Conservation (phyloP, 2,329 filamentous ascomycete genomes). For the Gyromitra esculenta region DNA sequence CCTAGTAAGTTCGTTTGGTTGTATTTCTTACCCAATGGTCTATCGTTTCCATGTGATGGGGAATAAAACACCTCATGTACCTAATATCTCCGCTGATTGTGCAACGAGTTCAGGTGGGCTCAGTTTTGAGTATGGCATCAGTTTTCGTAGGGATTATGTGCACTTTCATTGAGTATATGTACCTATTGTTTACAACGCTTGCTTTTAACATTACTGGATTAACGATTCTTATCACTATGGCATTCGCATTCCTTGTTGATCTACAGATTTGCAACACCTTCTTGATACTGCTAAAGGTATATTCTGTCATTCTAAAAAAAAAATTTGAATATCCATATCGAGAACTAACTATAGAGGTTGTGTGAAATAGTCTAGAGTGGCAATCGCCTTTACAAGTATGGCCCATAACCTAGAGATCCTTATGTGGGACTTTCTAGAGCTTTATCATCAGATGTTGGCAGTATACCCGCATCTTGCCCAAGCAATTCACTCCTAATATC, state of each 20-base stretch:
- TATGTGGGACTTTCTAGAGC: constrained; percentile 80
- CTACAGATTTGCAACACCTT: constrained; percentile 90
- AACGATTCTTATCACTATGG: constrained; percentile 63
- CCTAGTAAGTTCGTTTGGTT: constrained; percentile 61
- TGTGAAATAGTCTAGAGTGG: constrained; percentile 60
- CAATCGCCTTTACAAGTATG: constrained; percentile 58
- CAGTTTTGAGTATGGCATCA: constrained; percentile 75
- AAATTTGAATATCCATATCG: constrained; percentile 61
- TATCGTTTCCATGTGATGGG: background rate
- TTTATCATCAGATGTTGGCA: constrained; percentile 80
- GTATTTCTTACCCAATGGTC: background rate
- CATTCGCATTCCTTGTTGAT: constrained; percentile 88
- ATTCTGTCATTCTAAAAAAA: constrained; percentile 70
- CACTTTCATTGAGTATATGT: constrained; percentile 84
- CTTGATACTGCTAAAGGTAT: constrained; percentile 81
- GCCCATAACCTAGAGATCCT: constrained; percentile 77
- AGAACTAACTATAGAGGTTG: constrained; percentile 54
- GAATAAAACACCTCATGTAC: background rate
- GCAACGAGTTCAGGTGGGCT: constrained; percentile 61
- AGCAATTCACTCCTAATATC: no score
- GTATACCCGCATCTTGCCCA: constrained; percentile 61
- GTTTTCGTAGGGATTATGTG: constrained; percentile 86
- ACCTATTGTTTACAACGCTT: constrained; percentile 79
- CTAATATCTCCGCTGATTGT: constrained; percentile 2
- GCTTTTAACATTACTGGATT: constrained; percentile 73